Evolutionary conservation across 352 stramenopile genomes (phyloP).

Genomic region (Pythium oligandrum): DNA sequence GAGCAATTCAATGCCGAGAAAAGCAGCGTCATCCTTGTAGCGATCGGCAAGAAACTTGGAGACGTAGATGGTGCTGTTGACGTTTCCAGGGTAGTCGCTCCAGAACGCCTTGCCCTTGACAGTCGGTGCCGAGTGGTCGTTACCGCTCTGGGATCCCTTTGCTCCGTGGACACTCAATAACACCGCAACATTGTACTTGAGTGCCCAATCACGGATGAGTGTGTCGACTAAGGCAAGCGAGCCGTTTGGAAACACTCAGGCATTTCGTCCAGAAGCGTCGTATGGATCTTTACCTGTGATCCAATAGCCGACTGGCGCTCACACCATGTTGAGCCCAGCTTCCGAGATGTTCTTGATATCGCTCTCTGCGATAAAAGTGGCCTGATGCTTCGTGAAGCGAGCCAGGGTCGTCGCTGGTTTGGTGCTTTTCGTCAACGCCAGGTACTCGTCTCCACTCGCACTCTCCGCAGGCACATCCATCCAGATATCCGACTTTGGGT

Average conservation of each 20-base stretch:
- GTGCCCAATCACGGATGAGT: slow-evolving; percentile 43
- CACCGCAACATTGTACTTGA: slow-evolving; percentile 48
- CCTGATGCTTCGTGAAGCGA: too few species aligned
- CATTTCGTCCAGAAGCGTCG: too few species aligned
- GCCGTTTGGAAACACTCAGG: slow-evolving; percentile 30
- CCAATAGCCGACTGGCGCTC: too few species aligned
- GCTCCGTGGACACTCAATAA: slow-evolving; percentile 44
- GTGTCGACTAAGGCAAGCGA: slow-evolving; percentile 40
- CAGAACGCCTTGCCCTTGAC: slow-evolving; percentile 1
- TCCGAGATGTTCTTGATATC: too few species aligned
- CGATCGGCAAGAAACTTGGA: neutral
- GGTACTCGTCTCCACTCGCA: too few species aligned
- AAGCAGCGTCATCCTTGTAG: slow-evolving; percentile 16
- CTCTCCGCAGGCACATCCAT: too few species aligned
- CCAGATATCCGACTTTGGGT: too few species aligned
- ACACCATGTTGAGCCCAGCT: too few species aligned
- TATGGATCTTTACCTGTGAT: too few species aligned
- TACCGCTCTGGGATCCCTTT: slow-evolving; percentile 53
- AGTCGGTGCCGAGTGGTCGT: slow-evolving; percentile 28
- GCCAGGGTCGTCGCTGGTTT: too few species aligned
- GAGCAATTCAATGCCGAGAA: slow-evolving; percentile 17
- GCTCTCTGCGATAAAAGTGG: too few species aligned
- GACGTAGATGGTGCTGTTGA: neutral
- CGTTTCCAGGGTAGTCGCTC: slow-evolving; percentile 4
- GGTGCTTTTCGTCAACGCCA: too few species aligned